Evolutionary conservation across 108 stramenopile genomes (phyloP).

Genomic region (Aurantiochytrium sp.): DNA sequence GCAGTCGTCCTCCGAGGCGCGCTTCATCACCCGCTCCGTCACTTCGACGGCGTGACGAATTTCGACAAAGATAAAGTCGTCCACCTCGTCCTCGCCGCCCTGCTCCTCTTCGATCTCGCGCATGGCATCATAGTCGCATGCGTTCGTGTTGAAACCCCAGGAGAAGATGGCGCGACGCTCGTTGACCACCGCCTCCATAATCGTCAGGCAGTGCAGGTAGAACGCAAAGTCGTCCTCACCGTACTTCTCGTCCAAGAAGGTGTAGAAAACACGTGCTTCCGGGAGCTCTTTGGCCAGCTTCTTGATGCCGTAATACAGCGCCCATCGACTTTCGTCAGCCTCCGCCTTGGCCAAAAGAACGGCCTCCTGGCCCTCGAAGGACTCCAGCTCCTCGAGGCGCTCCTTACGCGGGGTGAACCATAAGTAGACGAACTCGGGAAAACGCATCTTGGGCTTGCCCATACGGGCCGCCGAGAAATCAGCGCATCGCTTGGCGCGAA

Average conservation of each 20-base stretch:
- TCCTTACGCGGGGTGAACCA: slow-evolving; percentile 54
- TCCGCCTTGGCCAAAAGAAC: not conserved
- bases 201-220: slow-evolving; percentile 36
- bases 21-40: not conserved
- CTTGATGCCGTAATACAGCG: slow-evolving; percentile 64
- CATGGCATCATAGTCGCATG: not conserved
- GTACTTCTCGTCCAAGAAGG: slow-evolving; percentile 54
- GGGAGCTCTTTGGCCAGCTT: slow-evolving; percentile 34
- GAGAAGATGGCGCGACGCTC: not conserved
- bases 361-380: not conserved
- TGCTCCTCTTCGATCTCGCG: not conserved
- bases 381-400: not conserved
- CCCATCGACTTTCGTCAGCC: slow-evolving; percentile 62
- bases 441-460: slow-evolving; percentile 44
- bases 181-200: slow-evolving; percentile 30
- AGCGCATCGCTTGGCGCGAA: not conserved
- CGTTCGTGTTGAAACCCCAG: not conserved
- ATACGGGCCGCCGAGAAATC: not conserved
- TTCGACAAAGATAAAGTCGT: not conserved
- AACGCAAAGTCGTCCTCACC: slow-evolving; percentile 57
- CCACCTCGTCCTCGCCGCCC: not conserved
- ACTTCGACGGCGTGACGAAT: not conserved
- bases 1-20: slow-evolving; percentile 25
- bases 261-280: slow-evolving; percentile 47
- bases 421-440: slow-evolving; percentile 64